Base-by-base conservation (phyloP, 1,139 yeast genomes). In the Yamadazyma blattariae region DNA sequence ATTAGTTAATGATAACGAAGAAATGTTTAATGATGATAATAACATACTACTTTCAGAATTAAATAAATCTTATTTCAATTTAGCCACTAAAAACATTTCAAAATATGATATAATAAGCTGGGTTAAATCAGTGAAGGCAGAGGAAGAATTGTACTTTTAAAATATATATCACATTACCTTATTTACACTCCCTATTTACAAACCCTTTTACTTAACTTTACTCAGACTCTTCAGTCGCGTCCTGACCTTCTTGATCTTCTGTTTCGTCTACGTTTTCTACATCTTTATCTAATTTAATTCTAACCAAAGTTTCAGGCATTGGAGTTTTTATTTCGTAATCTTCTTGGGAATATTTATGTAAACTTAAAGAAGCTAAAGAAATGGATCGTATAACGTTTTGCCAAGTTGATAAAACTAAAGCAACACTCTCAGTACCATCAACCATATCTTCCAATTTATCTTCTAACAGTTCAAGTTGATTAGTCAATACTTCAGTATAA, bases 351-450 rank as follows among this genome's bases (percentile, higher is more conserved):
- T 75, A 69, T 36, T 68, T 71, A 39, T 71, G 54, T 33, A 81
- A 56, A 3, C 82, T 79, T 47, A 79, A 57, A 0, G 89, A 77
- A 0, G 94, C 90, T 48, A 85, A 56, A 9, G 83, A 75, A 0
- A 84, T 75, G 1, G 88, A 76, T 40, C 79, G 67, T 16, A 81
- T 66, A 13, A 85, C 82, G 40, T 74, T 78, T 40, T 77, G 75
- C 95, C 95, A 85, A 45, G 81, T 82, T 8, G 81, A 69, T 48
- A 81, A 62, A 5, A 79, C 74, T 12, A 67, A 53, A 4, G 70
- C 73, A 9, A 78, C 79, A 29, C 79, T 70, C 37, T 71, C 78
- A 2, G 88, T 71, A 0, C 86, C 87, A 26, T 69, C 73, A 13
- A 73, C 72, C 60, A 82, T 61, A 11, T 64, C 63, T 12, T 65